phyloP scores from a whole-genome alignment of 768 basidiomycete genomes.

The Tricholoma sp. region DNA sequence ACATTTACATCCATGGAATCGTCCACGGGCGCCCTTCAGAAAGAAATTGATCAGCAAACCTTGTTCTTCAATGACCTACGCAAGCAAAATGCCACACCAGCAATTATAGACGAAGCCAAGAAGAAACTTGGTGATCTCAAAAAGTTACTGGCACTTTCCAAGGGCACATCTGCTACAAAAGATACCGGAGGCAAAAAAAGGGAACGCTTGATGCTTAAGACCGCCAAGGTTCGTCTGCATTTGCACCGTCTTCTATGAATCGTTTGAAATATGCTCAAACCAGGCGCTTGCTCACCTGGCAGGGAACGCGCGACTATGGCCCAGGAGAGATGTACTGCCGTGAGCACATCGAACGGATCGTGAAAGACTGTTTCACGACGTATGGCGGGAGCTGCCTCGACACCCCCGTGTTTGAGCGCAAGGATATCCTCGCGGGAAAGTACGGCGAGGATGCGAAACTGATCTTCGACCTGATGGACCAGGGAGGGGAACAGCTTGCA shows the following conservation, averaged over 20 bases:
- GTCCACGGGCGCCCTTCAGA: slow-evolving; percentile 36
- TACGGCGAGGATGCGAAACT: slow-evolving; percentile 97
- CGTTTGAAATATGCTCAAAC: slow-evolving; percentile 10
- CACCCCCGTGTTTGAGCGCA: slow-evolving; percentile 97
- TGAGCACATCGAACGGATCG: slow-evolving; percentile 81
- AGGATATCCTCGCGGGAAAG: slow-evolving; percentile 93
- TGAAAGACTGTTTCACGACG: slow-evolving; percentile 82
- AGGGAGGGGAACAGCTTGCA: slow-evolving; percentile 94
- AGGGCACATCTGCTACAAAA: slow-evolving; percentile 36
- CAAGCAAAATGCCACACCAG: slow-evolving; percentile 45
- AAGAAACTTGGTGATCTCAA: slow-evolving; percentile 70
- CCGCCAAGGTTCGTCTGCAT: slow-evolving; percentile 69
- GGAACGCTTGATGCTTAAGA: slow-evolving; percentile 78
- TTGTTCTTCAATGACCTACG: slow-evolving; percentile 58
- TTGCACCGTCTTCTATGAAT: neutral
- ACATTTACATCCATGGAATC: slow-evolving; percentile 15
- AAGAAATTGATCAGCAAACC: slow-evolving; percentile 53
- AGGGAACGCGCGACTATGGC: slow-evolving; percentile 96
- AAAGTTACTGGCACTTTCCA: slow-evolving; percentile 43
- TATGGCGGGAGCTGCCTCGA: slow-evolving; percentile 92
- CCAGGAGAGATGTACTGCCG: slow-evolving; percentile 91
- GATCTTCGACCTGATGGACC: slow-evolving; percentile 96
- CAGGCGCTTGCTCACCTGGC: slow-evolving; percentile 9
- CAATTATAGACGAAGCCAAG: slow-evolving; percentile 53
- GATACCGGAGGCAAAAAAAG: slow-evolving; percentile 44